Evolutionary conservation across 2,329 filamentous ascomycete genomes (phyloP).

Genomic region (Cordyceps javanica): DNA sequence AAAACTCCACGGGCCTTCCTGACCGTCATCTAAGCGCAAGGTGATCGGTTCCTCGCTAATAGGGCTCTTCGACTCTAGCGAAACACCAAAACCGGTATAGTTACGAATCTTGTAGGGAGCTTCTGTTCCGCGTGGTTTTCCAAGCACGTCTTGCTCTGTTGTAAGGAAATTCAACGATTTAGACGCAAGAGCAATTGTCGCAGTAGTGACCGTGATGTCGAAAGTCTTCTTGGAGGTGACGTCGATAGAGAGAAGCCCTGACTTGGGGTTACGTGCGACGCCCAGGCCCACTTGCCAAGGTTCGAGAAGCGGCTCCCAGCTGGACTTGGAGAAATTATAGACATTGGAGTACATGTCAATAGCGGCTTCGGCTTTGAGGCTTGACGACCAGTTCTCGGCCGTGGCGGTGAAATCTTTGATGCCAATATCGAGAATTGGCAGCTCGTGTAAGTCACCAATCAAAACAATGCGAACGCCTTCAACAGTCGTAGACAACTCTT

Average conservation of each 20-base stretch:
- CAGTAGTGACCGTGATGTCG: slow-evolving; percentile 87
- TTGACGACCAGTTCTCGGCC: slow-evolving; percentile 85
- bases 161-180: slow-evolving; percentile 90
- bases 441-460: slow-evolving; percentile 91
- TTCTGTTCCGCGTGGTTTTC: slow-evolving; percentile 85
- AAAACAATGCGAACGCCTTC: slow-evolving; percentile 88
- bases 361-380: slow-evolving; percentile 79
- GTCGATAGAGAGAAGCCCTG: slow-evolving; percentile 74
- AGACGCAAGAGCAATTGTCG: slow-evolving; percentile 85
- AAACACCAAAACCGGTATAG: slow-evolving; percentile 87
- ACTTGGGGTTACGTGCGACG: slow-evolving; percentile 69
- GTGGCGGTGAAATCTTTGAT: slow-evolving; percentile 83
- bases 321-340: slow-evolving; percentile 98
- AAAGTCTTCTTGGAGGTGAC: slow-evolving; percentile 83
- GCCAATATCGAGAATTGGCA: slow-evolving; percentile 90
- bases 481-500: slow-evolving; percentile 79
- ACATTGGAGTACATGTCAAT: slow-evolving; percentile 94
- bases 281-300: slow-evolving; percentile 95
- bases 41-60: slow-evolving; percentile 62
- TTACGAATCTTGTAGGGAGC: slow-evolving; percentile 92
- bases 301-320: slow-evolving; percentile 94
- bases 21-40: slow-evolving; percentile 75
- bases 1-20: slow-evolving; percentile 92
- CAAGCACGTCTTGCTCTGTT: slow-evolving; percentile 78
- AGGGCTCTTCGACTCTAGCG: slow-evolving; percentile 70